A percentile compares a stretch with the other conserved stretches of the same genome.
phyloP scores from a whole-genome alignment of 768 basidiomycete species.

The Mycena maculata region DNA sequence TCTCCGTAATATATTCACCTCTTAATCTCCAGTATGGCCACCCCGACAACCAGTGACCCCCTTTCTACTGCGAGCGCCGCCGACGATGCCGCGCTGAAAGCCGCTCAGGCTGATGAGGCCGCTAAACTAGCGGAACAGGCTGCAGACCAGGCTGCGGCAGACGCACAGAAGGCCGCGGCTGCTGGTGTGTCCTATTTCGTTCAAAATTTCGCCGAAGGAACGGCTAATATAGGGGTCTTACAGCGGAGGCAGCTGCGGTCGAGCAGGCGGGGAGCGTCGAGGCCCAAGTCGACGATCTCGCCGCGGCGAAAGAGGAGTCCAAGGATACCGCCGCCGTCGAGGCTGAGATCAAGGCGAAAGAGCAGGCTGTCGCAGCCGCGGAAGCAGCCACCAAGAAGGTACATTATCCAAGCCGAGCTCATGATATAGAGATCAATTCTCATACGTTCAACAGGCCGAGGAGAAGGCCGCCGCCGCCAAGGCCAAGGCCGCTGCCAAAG shows the following conservation, averaged over 20 bases:
- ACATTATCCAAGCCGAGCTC: too few relatives aligned
- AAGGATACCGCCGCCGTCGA: conserved; percentile 20
- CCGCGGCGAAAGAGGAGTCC: not conserved
- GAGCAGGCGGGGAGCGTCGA: not conserved
- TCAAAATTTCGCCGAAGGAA: not conserved
- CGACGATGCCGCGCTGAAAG: not conserved
- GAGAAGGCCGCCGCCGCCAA: conserved; percentile 25
- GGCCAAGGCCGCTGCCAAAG: conserved; percentile 21
- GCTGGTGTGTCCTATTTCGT: not conserved
- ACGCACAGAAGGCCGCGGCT: conserved; percentile 5
- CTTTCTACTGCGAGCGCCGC: conserved; percentile 2
- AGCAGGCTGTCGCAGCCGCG: conserved; percentile 11
- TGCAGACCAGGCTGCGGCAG: conserved; percentile 8
- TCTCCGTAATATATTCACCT: not conserved
- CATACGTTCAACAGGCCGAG: conserved; percentile 9
- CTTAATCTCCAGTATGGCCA: not conserved
- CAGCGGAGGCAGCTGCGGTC: not conserved
- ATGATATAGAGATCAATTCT: not conserved
- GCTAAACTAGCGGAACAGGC: not conserved
- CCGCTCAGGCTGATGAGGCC: not conserved
- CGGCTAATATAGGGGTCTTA: not conserved
- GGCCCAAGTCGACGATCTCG: not conserved
- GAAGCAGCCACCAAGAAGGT: conserved; percentile 24
- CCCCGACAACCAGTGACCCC: not conserved
- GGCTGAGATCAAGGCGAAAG: conserved; percentile 29